Evolutionary conservation across 148 eudicot genomes (phyloP), one percentile per base, ranked within the genome.

Genomic region (Heliosperma pusillum): DNA sequence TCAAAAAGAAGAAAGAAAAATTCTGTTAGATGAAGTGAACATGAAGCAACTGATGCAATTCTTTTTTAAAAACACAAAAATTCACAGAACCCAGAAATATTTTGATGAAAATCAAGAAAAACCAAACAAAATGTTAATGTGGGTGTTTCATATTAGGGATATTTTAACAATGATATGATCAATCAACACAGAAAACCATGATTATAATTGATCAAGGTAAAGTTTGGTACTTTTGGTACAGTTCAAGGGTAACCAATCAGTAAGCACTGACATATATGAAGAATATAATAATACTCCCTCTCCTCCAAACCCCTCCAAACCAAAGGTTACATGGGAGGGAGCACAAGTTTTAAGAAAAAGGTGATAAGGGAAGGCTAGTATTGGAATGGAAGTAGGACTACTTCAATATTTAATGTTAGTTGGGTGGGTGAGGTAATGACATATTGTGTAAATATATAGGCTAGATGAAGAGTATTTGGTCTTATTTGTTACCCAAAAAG

Each of bases 201-300:
- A 77, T 80, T 74, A 60, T 70, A 60, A 70, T 50, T 70, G 73
- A 26, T 50, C 69, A 77, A 62, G 83, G 13, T 70, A 75, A 73
- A 76, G 83, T 80, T 83, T 62, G 74, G 83, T 78, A 73, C 73
- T 73, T 74, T 76, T 36, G 70, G 29, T 33, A 77, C 47, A 76
- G 74, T 83, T 83, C 52, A 77, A 63, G 76, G 79, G 79, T 57
- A 70, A 71, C 81, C 83, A 78, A 77, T 83, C 82, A 83, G 24
- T 68, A 12, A 75, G 79, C 86, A 80, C 86, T 83, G 86, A 80
- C 81, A 77, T 74, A 27, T 8, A 70, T 71, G 79, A 59, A 27
- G 26, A 66, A n/a, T 65, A 44, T 73, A 80, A 71, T 13, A 76
- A 16, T 4, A n/a, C n/a, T n/a, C n/a, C n/a, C n/a, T n/a, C n/a